A percentile compares a stretch with the other conserved stretches of the same genome.
These are phyloP conservation scores for Psilocybe cyanescens DNA, from an alignment of 768 basidiomycete species.

Conservation along the genomic window DNA sequence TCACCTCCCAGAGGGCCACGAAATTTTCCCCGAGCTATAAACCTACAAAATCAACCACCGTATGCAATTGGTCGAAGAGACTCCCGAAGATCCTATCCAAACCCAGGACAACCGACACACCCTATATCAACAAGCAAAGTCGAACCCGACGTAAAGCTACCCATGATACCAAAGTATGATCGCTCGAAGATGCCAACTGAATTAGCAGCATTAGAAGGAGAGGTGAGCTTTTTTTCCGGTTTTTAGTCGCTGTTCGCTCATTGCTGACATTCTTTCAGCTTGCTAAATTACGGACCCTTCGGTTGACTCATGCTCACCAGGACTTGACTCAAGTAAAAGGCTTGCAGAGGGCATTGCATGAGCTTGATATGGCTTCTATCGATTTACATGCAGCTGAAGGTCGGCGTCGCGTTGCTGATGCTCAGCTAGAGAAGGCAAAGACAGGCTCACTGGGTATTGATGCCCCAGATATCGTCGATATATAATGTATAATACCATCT, in stretches of 20 bases:
- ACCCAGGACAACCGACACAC: not conserved
- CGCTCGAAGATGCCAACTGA: not conserved
- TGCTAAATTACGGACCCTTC: constrained; percentile 39
- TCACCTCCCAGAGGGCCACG: constrained; percentile 48
- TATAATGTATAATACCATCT: constrained; percentile 2
- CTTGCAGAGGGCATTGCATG: constrained; percentile 56
- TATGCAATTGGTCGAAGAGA: constrained; percentile 18
- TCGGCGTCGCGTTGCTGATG: constrained; percentile 59
- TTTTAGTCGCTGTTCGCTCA: not conserved
- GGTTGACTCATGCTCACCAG: constrained; percentile 41
- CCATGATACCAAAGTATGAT: constrained; percentile 14
- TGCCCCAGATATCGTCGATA: constrained; percentile 18
- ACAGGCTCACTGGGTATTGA: constrained; percentile 67
- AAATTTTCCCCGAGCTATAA: constrained; percentile 21
- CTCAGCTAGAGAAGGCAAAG: constrained; percentile 64
- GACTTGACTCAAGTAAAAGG: constrained; percentile 41
- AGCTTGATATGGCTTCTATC: constrained; percentile 60
- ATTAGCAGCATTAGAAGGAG: constrained; percentile 21
- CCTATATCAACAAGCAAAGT: not conserved
- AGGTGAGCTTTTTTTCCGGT: constrained; percentile 16
- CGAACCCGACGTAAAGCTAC: constrained; percentile 1
- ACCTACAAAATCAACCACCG: constrained; percentile 17
- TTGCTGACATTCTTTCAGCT: constrained; percentile 24
- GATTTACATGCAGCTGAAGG: constrained; percentile 64
- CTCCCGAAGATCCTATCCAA: constrained; percentile 22